These are phyloP conservation scores for Teunomyces pallodes DNA, from an alignment of 805 yeast genomes.

Conservation along the genomic window DNA sequence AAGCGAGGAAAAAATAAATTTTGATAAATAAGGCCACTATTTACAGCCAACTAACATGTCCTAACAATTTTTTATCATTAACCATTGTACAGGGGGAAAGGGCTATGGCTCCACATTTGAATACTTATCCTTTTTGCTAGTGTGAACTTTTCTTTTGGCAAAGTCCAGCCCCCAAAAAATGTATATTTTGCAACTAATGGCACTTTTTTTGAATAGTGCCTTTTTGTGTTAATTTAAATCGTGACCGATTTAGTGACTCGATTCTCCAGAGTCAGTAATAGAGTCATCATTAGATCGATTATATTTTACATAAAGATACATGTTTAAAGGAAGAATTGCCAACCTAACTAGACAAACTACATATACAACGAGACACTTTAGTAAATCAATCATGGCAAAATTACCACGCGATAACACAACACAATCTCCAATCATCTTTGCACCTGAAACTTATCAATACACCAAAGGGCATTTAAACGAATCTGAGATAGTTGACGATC, in stretches of 20 bases:
- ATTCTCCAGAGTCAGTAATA: too few relatives aligned
- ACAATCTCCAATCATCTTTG: conserved; percentile 49
- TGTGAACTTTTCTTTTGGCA: too few relatives aligned
- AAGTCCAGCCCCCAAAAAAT: too few relatives aligned
- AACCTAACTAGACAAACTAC: background rate
- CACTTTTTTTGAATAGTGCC: background rate
- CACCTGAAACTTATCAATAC: conserved; percentile 88
- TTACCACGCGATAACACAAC: conserved; percentile 2
- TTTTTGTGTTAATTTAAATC: background rate
- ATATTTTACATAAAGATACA: background rate
- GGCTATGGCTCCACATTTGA: too few relatives aligned
- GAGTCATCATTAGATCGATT: background rate
- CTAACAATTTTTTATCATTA: too few relatives aligned
- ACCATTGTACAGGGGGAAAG: too few relatives aligned
- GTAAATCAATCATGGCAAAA: background rate
- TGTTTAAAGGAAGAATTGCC: background rate
- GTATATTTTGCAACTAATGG: background rate
- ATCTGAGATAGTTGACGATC: conserved; percentile 52
- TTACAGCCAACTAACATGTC: background rate
- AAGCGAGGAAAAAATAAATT: background rate
- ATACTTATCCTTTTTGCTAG: too few relatives aligned
- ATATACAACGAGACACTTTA: background rate
- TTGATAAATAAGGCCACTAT: background rate
- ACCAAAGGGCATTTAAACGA: conserved; percentile 61
- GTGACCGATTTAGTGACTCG: conserved; percentile 1